Evolutionary conservation across 2,329 filamentous ascomycete genomes (phyloP), one percentile per base, ranked within the genome.

Genomic region (Aquanectria penicillioides): DNA sequence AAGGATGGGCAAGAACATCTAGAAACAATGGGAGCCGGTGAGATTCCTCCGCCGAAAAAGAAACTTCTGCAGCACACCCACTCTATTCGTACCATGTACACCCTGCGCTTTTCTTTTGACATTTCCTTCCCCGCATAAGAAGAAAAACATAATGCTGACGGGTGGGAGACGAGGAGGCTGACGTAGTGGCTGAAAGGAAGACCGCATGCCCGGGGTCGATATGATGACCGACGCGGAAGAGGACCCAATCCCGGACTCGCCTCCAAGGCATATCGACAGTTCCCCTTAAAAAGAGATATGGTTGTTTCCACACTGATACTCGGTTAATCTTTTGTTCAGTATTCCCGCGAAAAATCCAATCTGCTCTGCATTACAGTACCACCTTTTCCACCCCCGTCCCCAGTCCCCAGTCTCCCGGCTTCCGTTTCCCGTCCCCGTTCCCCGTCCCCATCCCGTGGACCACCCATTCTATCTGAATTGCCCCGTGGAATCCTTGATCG

Each of bases 401-500:
- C 46, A 38, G 40, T 47, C 55, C 25, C 47, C 38, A 23, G 47
- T 53, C 55, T 47, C 53, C 55, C 55, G 47, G 46, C 40, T 58
- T 31, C 40, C 47, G 26, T 18, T 50, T 26, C 46, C 41, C 54
- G 47, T 57, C 38, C 34, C 51, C 41, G 40, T 44, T n/a, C 51
- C 43, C 40, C 47, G 18, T 49, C 53, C 37, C 44, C 55, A 41
- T 58, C 28, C 29, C 34, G 41, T 48, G 33, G 41, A 28, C 28
- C 23, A 33, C 18, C 28, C 37, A 52, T 29, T 51, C 36, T 48
- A 51, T 57, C 28, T 40, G 33, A 38, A 43, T 41, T 25, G 52
- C 43, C 28, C 43, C 43, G n/a, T 26, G 6, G 17, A 47, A 55
- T 52, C 41, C 64, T 52, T 64, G 62, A 41, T 59, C 57, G 44